Conservation (phyloP, 2,329 filamentous ascomycete species). For the Pyrenochaeta sp. region DNA sequence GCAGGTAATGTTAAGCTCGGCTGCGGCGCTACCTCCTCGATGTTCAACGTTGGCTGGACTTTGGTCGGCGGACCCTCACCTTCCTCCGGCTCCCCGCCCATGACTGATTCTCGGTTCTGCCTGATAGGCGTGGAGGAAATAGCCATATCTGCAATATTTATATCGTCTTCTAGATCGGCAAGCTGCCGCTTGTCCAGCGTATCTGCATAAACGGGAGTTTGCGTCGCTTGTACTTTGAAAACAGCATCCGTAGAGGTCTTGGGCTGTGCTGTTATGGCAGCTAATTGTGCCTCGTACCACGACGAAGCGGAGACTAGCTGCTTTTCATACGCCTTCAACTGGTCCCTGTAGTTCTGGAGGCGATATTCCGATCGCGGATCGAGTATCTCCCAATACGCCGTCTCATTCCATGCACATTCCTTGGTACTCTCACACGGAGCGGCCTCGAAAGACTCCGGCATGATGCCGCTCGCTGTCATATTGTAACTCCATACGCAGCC, state of each 20-base stretch:
- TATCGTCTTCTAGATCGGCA: conserved; percentile 34
- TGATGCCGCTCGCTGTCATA: conserved; percentile 65
- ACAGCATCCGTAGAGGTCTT: conserved; percentile 11
- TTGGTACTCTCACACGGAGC: conserved; percentile 56
- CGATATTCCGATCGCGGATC: conserved; percentile 45
- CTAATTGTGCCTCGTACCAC: conserved; percentile 39
- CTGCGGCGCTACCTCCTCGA: conserved; percentile 16
- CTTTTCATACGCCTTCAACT: conserved; percentile 48
- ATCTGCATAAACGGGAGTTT: conserved; percentile 28
- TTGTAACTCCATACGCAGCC: conserved; percentile 72
- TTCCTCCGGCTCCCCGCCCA: conserved; percentile 30
- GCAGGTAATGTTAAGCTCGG: conserved; percentile 33
- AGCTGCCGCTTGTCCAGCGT: conserved; percentile 39
- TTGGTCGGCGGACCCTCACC: conserved; percentile 33
- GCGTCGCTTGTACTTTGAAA: conserved; percentile 23
- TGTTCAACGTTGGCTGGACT: conserved; percentile 23
- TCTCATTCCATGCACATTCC: conserved; percentile 56
- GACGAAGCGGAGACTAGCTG: conserved; percentile 43
- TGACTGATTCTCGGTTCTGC: conserved; percentile 21
- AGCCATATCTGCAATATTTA: conserved; percentile 20
- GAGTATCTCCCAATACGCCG: conserved; percentile 53
- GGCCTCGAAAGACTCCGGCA: conserved; percentile 67
- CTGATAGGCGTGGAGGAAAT: conserved; percentile 9
- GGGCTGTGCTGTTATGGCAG: conserved; percentile 35
- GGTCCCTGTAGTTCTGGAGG: conserved; percentile 32